These are phyloP conservation scores for Teunomyces barrocoloradensis DNA, from an alignment of 805 yeast genomes.

Conservation along the genomic window DNA sequence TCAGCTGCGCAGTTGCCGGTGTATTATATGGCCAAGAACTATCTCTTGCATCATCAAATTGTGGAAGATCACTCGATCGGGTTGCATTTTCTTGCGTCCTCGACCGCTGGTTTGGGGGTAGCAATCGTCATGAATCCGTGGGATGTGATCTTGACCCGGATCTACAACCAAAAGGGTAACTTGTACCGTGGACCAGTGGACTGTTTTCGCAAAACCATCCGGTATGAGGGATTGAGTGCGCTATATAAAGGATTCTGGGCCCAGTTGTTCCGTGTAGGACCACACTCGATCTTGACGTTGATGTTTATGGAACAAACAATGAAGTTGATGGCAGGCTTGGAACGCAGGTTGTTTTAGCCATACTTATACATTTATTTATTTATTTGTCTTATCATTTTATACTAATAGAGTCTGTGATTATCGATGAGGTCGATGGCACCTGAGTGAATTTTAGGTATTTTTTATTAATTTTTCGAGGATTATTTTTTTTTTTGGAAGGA, in stretches of 20 bases:
- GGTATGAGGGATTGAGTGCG: conserved; percentile 80
- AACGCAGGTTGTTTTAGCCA: conserved; percentile 12
- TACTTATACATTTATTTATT: background rate
- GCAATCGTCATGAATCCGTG: conserved; percentile 96
- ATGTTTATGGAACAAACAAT: conserved; percentile 95
- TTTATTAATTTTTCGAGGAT: too few relatives aligned
- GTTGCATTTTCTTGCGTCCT: conserved; percentile 70
- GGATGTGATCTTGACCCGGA: conserved; percentile 92
- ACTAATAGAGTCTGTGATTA: background rate
- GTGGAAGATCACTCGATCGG: conserved; percentile 59
- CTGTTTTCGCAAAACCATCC: conserved; percentile 80
- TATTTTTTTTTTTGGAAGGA: too few relatives aligned
- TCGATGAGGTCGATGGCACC: background rate
- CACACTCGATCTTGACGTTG: conserved; percentile 87
- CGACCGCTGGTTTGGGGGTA: conserved; percentile 86
- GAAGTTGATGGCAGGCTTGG: conserved; percentile 47
- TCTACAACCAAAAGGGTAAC: conserved; percentile 90
- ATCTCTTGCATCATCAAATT: conserved; percentile 51
- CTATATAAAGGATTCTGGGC: conserved; percentile 95
- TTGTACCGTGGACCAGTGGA: conserved; percentile 85
- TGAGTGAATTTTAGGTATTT: too few relatives aligned
- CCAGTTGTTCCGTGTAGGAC: conserved; percentile 87
- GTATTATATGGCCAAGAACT: conserved; percentile 72
- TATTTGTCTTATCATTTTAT: background rate
- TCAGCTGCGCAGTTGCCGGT: conserved; percentile 94